A percentile compares a stretch with the other conserved stretches of the same genome.
These are phyloP conservation scores for Juglanconis juglandina DNA, from an alignment of 2,329 filamentous ascomycete species.

Conservation along the genomic window DNA sequence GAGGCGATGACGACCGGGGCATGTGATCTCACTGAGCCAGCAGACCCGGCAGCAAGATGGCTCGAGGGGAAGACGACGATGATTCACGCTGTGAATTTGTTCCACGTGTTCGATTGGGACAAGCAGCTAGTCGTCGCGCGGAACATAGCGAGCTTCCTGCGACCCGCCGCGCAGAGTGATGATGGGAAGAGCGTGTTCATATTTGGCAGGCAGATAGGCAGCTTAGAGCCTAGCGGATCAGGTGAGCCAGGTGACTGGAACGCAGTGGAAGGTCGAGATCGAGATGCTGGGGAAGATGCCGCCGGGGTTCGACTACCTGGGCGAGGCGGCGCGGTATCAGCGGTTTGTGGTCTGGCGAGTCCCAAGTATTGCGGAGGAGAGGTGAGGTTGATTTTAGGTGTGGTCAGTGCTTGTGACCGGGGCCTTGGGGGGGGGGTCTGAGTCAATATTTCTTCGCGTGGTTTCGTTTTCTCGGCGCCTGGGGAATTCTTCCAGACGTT, in stretches of 20 bases:
- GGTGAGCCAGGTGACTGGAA: slow-evolving; percentile 34
- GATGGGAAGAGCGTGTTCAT: slow-evolving; percentile 19
- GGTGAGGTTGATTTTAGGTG: neutral
- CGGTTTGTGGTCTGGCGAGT: neutral
- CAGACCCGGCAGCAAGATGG: slow-evolving; percentile 14
- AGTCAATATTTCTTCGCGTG: no score
- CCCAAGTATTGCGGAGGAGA: neutral
- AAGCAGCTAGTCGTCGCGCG: slow-evolving; percentile 24
- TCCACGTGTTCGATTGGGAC: slow-evolving; percentile 30
- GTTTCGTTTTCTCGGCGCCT: no score
- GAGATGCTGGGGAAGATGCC: slow-evolving; percentile 1
- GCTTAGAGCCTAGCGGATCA: slow-evolving; percentile 27
- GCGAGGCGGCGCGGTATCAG: neutral
- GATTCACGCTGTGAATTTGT: slow-evolving; percentile 28
- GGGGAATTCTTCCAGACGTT: no score
- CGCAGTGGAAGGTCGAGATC: slow-evolving; percentile 27
- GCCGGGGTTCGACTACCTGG: neutral
- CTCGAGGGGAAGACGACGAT: slow-evolving; percentile 28
- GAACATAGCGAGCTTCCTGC: slow-evolving; percentile 25
- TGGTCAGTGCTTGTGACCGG: neutral
- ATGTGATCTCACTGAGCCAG: slow-evolving; percentile 24
- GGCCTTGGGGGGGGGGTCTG: no score
- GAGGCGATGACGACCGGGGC: slow-evolving; percentile 17
- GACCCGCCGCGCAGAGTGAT: neutral
- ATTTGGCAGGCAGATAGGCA: slow-evolving; percentile 27